phyloP scores from a whole-genome alignment of 768 basidiomycete species.

The Mycena galopus region DNA sequence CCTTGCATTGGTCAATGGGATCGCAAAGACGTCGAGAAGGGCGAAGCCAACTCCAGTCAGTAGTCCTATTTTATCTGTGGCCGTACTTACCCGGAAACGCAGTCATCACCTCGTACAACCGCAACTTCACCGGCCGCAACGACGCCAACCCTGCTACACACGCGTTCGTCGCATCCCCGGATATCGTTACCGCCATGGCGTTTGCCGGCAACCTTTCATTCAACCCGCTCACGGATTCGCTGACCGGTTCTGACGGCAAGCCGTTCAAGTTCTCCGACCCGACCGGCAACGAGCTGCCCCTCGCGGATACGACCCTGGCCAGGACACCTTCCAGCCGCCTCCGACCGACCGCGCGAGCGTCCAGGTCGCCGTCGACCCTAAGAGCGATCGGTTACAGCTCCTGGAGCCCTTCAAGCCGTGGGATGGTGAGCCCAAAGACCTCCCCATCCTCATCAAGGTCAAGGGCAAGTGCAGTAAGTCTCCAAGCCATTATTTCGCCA shows the following conservation, averaged over 20 bases:
- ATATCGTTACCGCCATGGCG: slow-evolving; percentile 96
- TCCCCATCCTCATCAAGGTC: slow-evolving; percentile 98
- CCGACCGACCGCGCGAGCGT: slow-evolving; percentile 88
- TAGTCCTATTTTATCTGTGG: slow-evolving; percentile 33
- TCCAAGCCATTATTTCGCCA: neutral
- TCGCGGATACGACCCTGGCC: slow-evolving; percentile 94
- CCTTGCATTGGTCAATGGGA: slow-evolving; percentile 99
- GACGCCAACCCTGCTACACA: slow-evolving; percentile 99
- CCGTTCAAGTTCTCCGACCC: slow-evolving; percentile 97
- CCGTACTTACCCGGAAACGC: slow-evolving; percentile 10
- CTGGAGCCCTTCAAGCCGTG: slow-evolving; percentile 88
- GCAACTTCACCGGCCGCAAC: slow-evolving; percentile 99
- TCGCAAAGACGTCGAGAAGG: slow-evolving; percentile 95
- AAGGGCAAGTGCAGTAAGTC: slow-evolving; percentile 97
- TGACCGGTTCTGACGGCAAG: slow-evolving; percentile 93
- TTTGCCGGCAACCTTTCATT: slow-evolving; percentile 96
- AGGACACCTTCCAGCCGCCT: slow-evolving; percentile 97
- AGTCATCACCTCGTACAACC: slow-evolving; percentile 99
- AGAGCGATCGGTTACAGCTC: slow-evolving; percentile 84
- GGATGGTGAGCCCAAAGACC: slow-evolving; percentile 92
- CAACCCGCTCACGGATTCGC: slow-evolving; percentile 94
- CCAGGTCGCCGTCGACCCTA: slow-evolving; percentile 85
- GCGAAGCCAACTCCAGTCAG: slow-evolving; percentile 94
- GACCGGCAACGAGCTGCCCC: slow-evolving; percentile 91
- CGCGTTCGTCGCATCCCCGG: slow-evolving; percentile 94